These are phyloP conservation scores for Colletotrichum ledebouriae DNA, from an alignment of 2,329 filamentous ascomycete species.

Conservation along the genomic window DNA sequence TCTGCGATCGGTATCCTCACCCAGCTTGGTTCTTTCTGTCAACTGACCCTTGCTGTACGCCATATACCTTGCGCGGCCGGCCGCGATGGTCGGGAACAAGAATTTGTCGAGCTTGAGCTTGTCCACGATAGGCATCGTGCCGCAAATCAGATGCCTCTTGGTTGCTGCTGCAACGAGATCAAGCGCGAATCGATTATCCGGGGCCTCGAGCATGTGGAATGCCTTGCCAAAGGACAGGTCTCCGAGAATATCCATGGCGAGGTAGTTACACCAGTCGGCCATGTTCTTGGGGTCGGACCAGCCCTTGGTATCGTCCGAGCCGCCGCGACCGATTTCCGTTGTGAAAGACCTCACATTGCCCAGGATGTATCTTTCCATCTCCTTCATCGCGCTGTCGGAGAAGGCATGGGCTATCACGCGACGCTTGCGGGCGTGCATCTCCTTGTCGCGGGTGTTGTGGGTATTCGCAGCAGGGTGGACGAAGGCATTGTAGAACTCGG, in stretches of 20 bases:
- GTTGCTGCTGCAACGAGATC: conserved; percentile 76
- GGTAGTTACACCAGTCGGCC: conserved; percentile 73
- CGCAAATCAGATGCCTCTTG: conserved; percentile 78
- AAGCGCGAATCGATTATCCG: conserved; percentile 75
- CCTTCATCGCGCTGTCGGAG: conserved; percentile 74
- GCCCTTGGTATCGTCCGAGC: conserved; percentile 61
- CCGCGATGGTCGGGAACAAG: conserved; percentile 76
- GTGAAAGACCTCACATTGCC: conserved; percentile 77
- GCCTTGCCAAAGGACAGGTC: conserved; percentile 73
- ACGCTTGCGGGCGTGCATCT: conserved; percentile 77
- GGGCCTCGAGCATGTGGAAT: conserved; percentile 71
- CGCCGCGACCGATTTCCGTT: conserved; percentile 62
- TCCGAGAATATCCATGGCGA: conserved; percentile 73
- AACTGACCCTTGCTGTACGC: conserved; percentile 77
- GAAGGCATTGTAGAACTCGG: conserved; percentile 81
- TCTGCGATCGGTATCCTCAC: conserved; percentile 75
- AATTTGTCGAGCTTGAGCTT: conserved; percentile 76
- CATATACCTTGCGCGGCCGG: conserved; percentile 78
- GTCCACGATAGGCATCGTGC: conserved; percentile 78
- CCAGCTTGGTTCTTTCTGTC: conserved; percentile 74
- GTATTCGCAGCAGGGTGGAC: conserved; percentile 79
- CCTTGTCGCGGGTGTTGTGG: conserved; percentile 78
- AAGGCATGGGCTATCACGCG: conserved; percentile 81
- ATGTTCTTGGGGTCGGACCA: conserved; percentile 73
- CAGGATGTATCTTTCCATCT: conserved; percentile 77